Evolutionary conservation across 441 rosid genomes (phyloP).

Genomic region (Oxalis stricta): DNA sequence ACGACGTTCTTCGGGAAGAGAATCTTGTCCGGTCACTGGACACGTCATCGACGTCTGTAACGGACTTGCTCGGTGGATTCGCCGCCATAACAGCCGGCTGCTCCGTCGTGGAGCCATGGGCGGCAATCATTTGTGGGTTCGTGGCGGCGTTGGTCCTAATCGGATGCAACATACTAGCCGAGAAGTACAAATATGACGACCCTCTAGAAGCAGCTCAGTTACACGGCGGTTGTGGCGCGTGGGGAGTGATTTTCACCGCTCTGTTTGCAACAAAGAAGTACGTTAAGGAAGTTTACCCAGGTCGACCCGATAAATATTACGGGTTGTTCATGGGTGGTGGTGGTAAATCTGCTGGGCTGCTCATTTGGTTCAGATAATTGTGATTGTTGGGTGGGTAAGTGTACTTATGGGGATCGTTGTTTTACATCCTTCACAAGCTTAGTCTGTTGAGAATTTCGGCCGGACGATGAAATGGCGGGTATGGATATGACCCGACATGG

Average conservation of each 20-base stretch:
- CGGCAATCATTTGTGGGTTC: constrained; percentile 67
- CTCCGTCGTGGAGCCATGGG: constrained; percentile 87
- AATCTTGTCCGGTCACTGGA: constrained; percentile 66
- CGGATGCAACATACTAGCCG: constrained; percentile 58
- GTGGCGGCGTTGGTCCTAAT: constrained; percentile 48
- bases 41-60: constrained; percentile 77
- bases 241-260: constrained; percentile 76
- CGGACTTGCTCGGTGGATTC: constrained; percentile 74
- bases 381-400: constrained; percentile 70
- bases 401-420: constrained; percentile 74
- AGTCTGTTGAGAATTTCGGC: constrained; percentile 49
- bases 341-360: constrained; percentile 64
- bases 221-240: constrained; percentile 84
- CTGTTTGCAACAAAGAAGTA: constrained; percentile 50
- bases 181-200: constrained; percentile 42
- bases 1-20: constrained; percentile 70
- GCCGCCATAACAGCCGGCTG: constrained; percentile 75
- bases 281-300: constrained; percentile 40
- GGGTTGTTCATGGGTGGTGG: constrained; percentile 88
- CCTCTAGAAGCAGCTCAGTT: constrained; percentile 76
- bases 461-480: constrained; percentile 68
- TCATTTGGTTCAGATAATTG: constrained; percentile 52
- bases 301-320: constrained; percentile 19
- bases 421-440: constrained; percentile 36
- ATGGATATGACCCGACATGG: constrained; percentile 84